These are phyloP conservation scores for Fomes fomentarius DNA, from an alignment of 1,284 basidiomycete genomes.

Conservation along the genomic window DNA sequence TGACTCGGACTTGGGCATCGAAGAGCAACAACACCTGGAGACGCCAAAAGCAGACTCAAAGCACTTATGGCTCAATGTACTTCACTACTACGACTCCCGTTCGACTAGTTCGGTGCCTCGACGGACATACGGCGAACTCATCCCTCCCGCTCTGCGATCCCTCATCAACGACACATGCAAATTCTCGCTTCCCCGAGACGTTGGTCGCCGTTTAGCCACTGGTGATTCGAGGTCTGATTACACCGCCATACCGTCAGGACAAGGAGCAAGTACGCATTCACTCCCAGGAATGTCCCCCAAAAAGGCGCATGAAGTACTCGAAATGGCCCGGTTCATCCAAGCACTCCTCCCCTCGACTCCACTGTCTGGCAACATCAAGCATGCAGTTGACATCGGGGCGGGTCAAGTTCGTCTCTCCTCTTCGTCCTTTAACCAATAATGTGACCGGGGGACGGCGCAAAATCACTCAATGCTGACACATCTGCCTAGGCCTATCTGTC, in stretches of 20 bases:
- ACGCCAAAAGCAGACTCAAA: conserved; percentile 9
- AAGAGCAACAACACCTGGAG: too few species aligned
- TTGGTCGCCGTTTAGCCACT: neutral
- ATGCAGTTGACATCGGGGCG: conserved; percentile 55
- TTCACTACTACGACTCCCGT: conserved; percentile 27
- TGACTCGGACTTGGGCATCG: too few species aligned
- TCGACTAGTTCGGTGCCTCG: neutral
- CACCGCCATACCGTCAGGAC: neutral
- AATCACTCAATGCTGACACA: conserved; percentile 4
- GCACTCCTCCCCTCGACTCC: conserved; percentile 28
- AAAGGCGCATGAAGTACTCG: conserved; percentile 54
- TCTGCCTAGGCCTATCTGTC: conserved; percentile 51
- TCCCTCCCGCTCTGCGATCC: conserved; percentile 12
- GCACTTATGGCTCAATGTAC: conserved; percentile 25
- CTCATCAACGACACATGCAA: conserved; percentile 19
- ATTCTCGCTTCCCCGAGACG: conserved; percentile 22
- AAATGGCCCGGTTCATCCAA: conserved; percentile 46
- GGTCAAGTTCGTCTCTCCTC: conserved; percentile 46
- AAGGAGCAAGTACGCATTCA: neutral
- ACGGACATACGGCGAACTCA: neutral
- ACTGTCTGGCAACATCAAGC: conserved; percentile 27
- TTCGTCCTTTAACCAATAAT: neutral
- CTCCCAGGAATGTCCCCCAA: conserved; percentile 54
- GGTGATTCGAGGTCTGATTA: conserved; percentile 11
- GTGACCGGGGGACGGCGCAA: too few species aligned